Percentiles rank a stretch among this genome's conserved stretches.
These are phyloP conservation scores for Triglochin maritima DNA, from an alignment of 106 monocot species.

Conservation along the genomic window DNA sequence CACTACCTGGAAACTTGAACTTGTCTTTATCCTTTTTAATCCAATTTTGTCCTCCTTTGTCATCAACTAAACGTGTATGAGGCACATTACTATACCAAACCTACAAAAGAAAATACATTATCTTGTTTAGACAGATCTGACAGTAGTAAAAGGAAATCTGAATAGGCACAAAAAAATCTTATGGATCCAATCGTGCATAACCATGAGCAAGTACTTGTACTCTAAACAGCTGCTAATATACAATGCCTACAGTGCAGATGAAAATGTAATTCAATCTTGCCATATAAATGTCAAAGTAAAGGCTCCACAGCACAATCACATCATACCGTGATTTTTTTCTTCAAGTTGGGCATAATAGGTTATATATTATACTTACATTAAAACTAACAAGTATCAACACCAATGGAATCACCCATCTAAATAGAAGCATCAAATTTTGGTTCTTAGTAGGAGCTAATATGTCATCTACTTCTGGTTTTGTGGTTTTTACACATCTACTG, in stretches of 20 bases:
- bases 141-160: neutral
- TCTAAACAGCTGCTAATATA: neutral
- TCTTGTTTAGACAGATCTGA: neutral
- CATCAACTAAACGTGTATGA: constrained; percentile 65
- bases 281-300: neutral
- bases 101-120: constrained; percentile 20
- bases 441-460: too few species aligned
- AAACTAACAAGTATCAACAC: too few species aligned
- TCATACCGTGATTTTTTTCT: too few species aligned
- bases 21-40: constrained; percentile 55
- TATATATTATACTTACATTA: too few species aligned
- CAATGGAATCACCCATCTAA: too few species aligned
- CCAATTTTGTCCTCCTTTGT: constrained; percentile 95
- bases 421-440: too few species aligned
- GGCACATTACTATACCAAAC: constrained; percentile 94
- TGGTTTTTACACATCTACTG: neutral
- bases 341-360: too few species aligned
- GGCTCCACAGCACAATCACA: too few species aligned
- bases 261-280: neutral
- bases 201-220: neutral
- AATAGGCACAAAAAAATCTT: neutral
- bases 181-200: neutral
- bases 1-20: constrained; percentile 93
- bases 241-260: neutral
- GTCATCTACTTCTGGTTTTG: too few species aligned